Conservation (phyloP, 805 yeast species). For the Clavispora carvajalis region DNA sequence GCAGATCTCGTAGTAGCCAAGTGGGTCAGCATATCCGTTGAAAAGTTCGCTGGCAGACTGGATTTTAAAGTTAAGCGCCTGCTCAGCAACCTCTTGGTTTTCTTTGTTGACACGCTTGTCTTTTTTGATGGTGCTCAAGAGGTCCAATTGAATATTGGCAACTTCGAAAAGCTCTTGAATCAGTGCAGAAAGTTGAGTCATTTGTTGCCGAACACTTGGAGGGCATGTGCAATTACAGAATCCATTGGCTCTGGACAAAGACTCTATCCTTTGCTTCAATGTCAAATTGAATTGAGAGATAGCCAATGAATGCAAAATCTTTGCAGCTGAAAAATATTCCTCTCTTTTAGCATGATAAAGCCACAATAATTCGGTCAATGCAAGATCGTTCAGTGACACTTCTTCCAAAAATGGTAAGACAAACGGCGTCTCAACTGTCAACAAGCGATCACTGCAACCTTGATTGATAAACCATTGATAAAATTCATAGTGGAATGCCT, state of each 20-base stretch:
- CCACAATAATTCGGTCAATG: conserved; percentile 82
- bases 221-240: conserved; percentile 83
- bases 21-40: conserved; percentile 81
- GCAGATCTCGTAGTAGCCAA: conserved; percentile 82
- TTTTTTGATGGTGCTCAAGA: conserved; percentile 42
- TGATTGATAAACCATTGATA: conserved; percentile 88
- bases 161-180: conserved; percentile 82
- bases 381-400: conserved; percentile 56
- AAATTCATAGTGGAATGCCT: conserved; percentile 83
- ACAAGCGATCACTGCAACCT: conserved; percentile 68
- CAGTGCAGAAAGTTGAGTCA: conserved; percentile 61
- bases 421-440: conserved; percentile 77
- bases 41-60: conserved; percentile 71
- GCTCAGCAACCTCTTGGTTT: conserved; percentile 46
- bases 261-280: conserved; percentile 76
- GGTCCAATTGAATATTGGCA: conserved; percentile 76
- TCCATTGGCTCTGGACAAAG: conserved; percentile 85
- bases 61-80: conserved; percentile 57
- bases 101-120: conserved; percentile 48
- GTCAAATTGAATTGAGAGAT: conserved; percentile 65
- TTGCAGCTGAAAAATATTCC: conserved; percentile 78
- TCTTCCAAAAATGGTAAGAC: conserved; percentile 73
- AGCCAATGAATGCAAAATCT: conserved; percentile 63
- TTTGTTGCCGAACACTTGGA: conserved; percentile 68
- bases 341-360: conserved; percentile 80